These are phyloP conservation scores for Adansonia grandidieri DNA, from an alignment of 441 rosid species.

Conservation along the genomic window DNA sequence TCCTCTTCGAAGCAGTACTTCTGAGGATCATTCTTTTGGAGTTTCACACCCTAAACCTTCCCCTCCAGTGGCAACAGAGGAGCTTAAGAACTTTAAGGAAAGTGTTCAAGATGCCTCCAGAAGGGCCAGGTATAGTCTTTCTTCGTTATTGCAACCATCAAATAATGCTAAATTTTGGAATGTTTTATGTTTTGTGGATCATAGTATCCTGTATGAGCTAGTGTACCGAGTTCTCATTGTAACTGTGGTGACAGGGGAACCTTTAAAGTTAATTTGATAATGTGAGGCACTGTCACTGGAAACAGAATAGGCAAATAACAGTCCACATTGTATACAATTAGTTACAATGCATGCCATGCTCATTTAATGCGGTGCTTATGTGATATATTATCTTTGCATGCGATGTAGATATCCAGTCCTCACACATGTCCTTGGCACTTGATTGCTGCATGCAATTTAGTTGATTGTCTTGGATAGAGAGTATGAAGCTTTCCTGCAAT, in stretches of 20 bases:
- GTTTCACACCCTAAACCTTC: constrained; percentile 49
- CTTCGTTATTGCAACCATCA: not conserved
- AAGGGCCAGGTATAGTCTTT: constrained; percentile 53
- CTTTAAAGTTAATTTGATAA: constrained; percentile 18
- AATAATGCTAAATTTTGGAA: not conserved
- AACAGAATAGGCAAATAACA: not conserved
- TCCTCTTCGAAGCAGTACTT: constrained; percentile 45
- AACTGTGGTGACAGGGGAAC: not conserved
- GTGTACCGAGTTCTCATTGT: constrained; percentile 13
- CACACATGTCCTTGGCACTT: not conserved
- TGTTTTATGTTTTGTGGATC: constrained; percentile 16
- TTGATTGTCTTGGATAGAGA: not conserved
- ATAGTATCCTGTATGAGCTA: constrained; percentile 5
- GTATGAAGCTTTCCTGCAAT: constrained; percentile 10
- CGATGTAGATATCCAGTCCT: not conserved
- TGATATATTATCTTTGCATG: constrained; percentile 4
- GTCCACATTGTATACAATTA: not conserved
- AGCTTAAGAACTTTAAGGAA: constrained; percentile 68
- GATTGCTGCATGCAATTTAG: not conserved
- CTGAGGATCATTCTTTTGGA: constrained; percentile 59
- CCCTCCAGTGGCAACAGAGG: constrained; percentile 57
- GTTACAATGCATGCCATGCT: constrained; percentile 6
- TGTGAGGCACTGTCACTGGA: not conserved
- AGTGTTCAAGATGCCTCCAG: constrained; percentile 63
- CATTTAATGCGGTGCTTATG: not conserved